Evolutionary conservation across 2,329 filamentous ascomycete genomes (phyloP).

Genomic region (Lasiodiplodia gonubiensis): DNA sequence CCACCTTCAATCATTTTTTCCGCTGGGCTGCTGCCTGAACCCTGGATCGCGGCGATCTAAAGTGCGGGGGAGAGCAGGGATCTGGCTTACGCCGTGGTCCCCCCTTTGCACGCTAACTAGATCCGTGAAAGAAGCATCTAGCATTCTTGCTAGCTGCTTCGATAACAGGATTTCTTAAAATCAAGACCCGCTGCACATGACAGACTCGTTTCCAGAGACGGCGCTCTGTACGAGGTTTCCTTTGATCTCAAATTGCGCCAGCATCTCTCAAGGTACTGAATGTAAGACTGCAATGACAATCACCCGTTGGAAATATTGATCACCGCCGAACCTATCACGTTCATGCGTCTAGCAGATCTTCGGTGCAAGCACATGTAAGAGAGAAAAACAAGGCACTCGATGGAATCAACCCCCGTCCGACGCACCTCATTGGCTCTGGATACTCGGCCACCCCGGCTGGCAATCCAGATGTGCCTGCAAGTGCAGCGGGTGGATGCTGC

Average conservation of each 20-base stretch:
- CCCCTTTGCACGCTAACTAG: neutral
- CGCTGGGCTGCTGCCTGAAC: constrained; percentile 3
- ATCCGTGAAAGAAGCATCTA: neutral
- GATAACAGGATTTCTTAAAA: neutral
- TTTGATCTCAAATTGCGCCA: neutral
- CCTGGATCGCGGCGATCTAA: neutral
- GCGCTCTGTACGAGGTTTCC: neutral
- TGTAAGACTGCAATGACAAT: neutral
- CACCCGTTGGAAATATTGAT: neutral
- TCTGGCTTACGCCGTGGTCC: constrained; percentile 3
- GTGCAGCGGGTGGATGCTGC: neutral
- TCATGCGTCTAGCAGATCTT: neutral
- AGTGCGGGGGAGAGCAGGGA: constrained; percentile 24
- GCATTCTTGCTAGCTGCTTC: neutral
- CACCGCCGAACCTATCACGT: neutral
- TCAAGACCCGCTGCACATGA: neutral
- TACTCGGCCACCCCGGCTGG: neutral
- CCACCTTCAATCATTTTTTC: neutral
- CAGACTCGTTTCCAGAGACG: neutral
- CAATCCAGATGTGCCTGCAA: neutral
- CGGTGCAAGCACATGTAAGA: neutral
- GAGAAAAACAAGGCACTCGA: neutral
- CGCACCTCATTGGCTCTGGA: neutral
- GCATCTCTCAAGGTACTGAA: neutral
- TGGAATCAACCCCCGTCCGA: neutral